Conservation (phyloP, 495 filamentous ascomycete species). For the Hypoxylon trugodes region DNA sequence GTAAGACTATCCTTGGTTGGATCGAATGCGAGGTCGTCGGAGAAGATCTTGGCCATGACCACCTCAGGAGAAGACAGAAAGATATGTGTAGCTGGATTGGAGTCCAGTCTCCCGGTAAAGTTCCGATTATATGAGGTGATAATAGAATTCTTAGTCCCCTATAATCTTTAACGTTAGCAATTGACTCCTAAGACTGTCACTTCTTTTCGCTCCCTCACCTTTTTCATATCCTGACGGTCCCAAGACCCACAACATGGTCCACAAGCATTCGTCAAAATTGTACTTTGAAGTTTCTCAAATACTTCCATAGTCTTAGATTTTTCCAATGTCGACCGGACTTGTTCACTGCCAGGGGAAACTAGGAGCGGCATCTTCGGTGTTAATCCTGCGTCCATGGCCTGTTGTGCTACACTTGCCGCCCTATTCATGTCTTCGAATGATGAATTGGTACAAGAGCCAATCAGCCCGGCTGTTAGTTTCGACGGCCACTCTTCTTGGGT, state of each 20-base stretch:
- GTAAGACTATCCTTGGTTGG: constrained; percentile 92
- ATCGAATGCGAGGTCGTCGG: constrained; percentile 95
- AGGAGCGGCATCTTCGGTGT: constrained; percentile 95
- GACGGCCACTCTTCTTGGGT: constrained; percentile 91
- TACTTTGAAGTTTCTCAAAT: constrained; percentile 96
- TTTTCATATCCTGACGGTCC: constrained; percentile 94
- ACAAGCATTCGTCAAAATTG: constrained; percentile 96
- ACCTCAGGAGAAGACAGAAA: constrained; percentile 98
- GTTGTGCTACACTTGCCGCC: constrained; percentile 90
- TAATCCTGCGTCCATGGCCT: constrained; percentile 91
- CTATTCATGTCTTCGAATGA: constrained; percentile 99
- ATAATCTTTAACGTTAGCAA: too few relatives aligned
- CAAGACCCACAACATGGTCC: constrained; percentile 85
- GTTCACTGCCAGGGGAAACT: constrained; percentile 96
- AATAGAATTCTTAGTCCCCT: constrained; percentile 98
- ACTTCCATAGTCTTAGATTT: constrained; percentile 95
- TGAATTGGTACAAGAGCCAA: constrained; percentile 99
- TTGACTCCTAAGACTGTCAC: too few relatives aligned
- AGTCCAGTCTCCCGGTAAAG: constrained; percentile 99
- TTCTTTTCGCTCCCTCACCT: too few relatives aligned
- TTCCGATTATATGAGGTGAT: constrained; percentile 98
- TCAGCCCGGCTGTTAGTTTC: constrained; percentile 96
- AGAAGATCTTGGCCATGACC: constrained; percentile 89
- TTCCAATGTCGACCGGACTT: constrained; percentile 94
- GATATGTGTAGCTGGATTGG: constrained; percentile 97